Base-by-base conservation (phyloP, 441 rosid genomes). In the California macrophylla region DNA sequence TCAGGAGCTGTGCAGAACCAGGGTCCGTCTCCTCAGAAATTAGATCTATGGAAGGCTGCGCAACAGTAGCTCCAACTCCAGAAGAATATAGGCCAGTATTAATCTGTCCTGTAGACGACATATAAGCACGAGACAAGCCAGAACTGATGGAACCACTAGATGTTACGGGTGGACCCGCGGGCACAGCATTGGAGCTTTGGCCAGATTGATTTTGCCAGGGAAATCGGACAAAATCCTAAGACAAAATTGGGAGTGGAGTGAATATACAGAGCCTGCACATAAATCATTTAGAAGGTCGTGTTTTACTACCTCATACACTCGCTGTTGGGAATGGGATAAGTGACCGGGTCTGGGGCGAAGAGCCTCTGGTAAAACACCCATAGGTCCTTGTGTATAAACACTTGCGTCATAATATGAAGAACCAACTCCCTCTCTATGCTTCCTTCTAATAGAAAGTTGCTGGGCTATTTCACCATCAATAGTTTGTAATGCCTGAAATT, bases 331-430 rank as follows among this genome's bases (percentile, higher is more conserved):
- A 58, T 82, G 68, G 23, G 99, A 87, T 72, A 95, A 80, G 66
- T 95, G 97, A 60, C 99, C 98, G 15, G 99, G 96, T 75, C 88
- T 95, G 12, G 98, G 97, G 23, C 98, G 92, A 54, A 95, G 92
- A 24, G 99, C 87, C 80, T 92, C 98, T 1, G 99, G 97, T 29
- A 95, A 80, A 62, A 85, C 80, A 82, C 90, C 92, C 78, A 85
- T 79, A 54, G 97, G 88, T 74, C 91, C 87, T 76, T 88, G 99
- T 15, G 85, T 72, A 72, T 86, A 84, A 69, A 89, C 86, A 80
- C 77, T 85, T 66, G 92, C 85, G 76, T 95, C 99, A 77, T 84
- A 92, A 75, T 80, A 83, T 67, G 95, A 72, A 32, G 91, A 79
- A 45, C 92, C 82, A 62, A 84, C 85, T 71, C 90, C 85, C 71